Evolutionary conservation across 1,284 basidiomycete species (phyloP).

Genomic region (Wolfiporia cocos): DNA sequence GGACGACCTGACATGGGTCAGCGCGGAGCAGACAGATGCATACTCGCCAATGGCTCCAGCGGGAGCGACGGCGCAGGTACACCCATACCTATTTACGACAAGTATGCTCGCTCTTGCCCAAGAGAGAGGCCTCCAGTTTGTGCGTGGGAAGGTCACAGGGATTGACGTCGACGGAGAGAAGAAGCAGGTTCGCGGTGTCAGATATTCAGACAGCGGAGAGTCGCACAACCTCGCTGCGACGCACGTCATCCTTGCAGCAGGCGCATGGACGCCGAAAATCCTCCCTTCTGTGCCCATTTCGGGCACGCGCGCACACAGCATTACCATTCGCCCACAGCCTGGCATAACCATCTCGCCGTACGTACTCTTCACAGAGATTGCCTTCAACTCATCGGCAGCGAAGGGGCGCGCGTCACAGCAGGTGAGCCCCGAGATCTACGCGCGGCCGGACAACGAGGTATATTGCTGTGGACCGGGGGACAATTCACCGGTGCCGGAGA

Average conservation of each 20-base stretch:
- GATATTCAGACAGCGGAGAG: constrained; percentile 33
- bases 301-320: constrained; percentile 61
- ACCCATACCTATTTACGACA: constrained; percentile 75
- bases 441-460: constrained; percentile 60
- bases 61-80: constrained; percentile 72
- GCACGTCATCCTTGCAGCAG: constrained; percentile 72
- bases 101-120: constrained; percentile 69
- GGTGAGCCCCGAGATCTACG: constrained; percentile 62
- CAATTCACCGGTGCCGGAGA: constrained; percentile 46
- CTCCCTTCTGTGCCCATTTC: constrained; percentile 46
- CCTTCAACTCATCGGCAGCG: constrained; percentile 22
- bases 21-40: constrained; percentile 48
- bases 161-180: constrained; percentile 29
- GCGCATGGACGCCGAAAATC: constrained; percentile 79
- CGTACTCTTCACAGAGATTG: constrained; percentile 62
- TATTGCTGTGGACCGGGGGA: constrained; percentile 70
- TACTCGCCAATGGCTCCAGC: constrained; percentile 58
- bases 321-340: constrained; percentile 45
- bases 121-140: constrained; percentile 41
- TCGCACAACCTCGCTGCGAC: constrained; percentile 42
- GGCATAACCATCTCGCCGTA: constrained; percentile 48
- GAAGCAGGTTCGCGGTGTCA: constrained; percentile 46
- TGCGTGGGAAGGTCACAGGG: constrained; percentile 36
- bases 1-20: constrained; percentile 58
- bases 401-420: constrained; percentile 7